These are phyloP conservation scores for Bruguiera gymnorhiza DNA, from an alignment of 345 rosid genomes.

Conservation along the genomic window DNA sequence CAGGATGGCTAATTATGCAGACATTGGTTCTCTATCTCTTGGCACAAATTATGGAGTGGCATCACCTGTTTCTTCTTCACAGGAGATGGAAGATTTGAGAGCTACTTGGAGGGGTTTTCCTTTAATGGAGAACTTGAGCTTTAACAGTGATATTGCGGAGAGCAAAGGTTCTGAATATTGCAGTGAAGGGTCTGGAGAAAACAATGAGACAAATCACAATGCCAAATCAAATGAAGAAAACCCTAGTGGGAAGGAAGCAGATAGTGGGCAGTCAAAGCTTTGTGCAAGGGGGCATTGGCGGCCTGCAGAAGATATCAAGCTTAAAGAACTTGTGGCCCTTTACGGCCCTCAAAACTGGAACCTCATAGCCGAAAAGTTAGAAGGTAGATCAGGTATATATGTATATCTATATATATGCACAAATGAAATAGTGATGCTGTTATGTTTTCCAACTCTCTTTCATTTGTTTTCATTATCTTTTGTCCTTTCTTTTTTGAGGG, in stretches of 20 bases:
- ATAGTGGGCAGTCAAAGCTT: conserved; percentile 64
- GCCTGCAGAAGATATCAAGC: conserved; percentile 89
- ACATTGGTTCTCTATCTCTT: conserved; percentile 51
- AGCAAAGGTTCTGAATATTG: conserved; percentile 22
- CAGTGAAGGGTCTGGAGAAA: conserved; percentile 33
- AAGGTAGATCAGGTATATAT: conserved; percentile 86
- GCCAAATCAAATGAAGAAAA: conserved; percentile 30
- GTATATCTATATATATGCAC: too few species aligned
- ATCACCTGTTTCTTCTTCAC: conserved; percentile 19
- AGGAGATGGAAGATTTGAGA: conserved; percentile 28
- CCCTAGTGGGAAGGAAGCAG: conserved; percentile 42
- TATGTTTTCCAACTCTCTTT: background rate
- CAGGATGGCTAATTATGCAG: conserved; percentile 33
- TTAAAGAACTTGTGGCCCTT: conserved; percentile 82
- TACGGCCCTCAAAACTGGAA: conserved; percentile 99
- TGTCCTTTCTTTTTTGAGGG: background rate
- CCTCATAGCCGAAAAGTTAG: conserved; percentile 86
- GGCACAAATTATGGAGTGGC: conserved; percentile 22
- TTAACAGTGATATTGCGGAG: conserved; percentile 17
- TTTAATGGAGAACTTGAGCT: conserved; percentile 21
- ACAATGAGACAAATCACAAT: conserved; percentile 13
- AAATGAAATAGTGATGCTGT: too few species aligned
- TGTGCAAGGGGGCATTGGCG: conserved; percentile 98
- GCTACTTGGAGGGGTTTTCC: conserved; percentile 41
- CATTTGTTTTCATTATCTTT: background rate